A percentile compares a stretch with the other conserved stretches of the same genome.
Evolutionary conservation across 2,329 filamentous ascomycete species (phyloP).

Genomic region (Falciphora oryzae): DNA sequence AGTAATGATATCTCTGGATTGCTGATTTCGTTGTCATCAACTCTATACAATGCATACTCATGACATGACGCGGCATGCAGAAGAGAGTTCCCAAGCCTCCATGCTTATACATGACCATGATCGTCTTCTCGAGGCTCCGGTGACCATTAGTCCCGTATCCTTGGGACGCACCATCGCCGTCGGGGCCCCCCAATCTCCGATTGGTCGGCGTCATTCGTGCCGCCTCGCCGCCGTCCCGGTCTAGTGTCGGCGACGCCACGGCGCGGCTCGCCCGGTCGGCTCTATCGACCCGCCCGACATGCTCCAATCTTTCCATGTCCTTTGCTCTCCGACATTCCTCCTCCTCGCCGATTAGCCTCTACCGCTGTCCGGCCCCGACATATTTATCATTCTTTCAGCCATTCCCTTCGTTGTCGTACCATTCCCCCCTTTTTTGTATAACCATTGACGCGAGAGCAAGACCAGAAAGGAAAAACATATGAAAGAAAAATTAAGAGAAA

Average conservation of each 20-base stretch:
- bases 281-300: not conserved
- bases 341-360: not conserved
- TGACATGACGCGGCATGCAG: slow-evolving; percentile 10
- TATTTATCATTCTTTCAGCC: slow-evolving; percentile 5
- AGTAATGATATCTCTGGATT: not conserved
- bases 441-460: slow-evolving; percentile 11
- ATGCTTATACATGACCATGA: slow-evolving; percentile 1
- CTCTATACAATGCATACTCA: slow-evolving; percentile 14
- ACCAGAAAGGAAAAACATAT: slow-evolving; percentile 12
- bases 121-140: not conserved
- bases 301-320: not conserved
- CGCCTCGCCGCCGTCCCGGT: not conserved
- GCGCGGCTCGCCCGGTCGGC: not conserved
- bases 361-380: not conserved
- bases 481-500: slow-evolving; percentile 8
- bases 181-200: not conserved
- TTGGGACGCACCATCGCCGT: not conserved
- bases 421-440: slow-evolving; percentile 9
- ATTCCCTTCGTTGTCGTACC: not conserved
- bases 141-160: not conserved
- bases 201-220: not conserved
- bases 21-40: slow-evolving; percentile 12
- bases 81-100: slow-evolving; percentile 1
- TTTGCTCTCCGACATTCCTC: not conserved
- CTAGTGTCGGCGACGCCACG: not conserved